phyloP scores from a whole-genome alignment of 495 filamentous ascomycete genomes.

The Aspergillus cavernicola region DNA sequence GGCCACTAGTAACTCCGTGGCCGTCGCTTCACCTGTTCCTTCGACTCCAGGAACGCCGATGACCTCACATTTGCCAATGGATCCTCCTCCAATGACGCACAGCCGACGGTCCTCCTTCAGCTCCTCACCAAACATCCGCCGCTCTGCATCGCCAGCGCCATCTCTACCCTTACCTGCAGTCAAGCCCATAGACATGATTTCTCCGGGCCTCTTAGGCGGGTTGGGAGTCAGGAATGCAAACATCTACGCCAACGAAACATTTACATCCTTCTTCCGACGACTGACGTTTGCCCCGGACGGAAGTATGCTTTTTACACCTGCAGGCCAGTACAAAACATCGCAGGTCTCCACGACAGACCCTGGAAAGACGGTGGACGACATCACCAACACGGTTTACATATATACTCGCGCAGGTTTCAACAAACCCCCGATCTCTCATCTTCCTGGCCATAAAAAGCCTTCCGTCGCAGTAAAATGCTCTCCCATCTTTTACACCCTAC shows the following conservation, averaged over 20 bases:
- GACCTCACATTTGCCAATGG: slow-evolving; percentile 89
- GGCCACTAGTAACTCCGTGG: slow-evolving; percentile 52
- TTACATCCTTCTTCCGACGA: slow-evolving; percentile 95
- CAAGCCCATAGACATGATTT: slow-evolving; percentile 89
- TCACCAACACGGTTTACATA: slow-evolving; percentile 97
- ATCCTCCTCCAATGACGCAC: slow-evolving; percentile 87
- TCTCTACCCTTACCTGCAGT: slow-evolving; percentile 93
- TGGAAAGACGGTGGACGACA: slow-evolving; percentile 70
- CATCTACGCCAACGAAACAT: slow-evolving; percentile 95
- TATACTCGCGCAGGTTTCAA: slow-evolving; percentile 96
- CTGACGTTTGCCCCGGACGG: slow-evolving; percentile 94
- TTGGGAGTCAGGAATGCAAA: slow-evolving; percentile 76
- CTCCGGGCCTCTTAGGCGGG: slow-evolving; percentile 56
- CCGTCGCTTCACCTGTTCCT: slow-evolving; percentile 75
- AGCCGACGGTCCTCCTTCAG: slow-evolving; percentile 94
- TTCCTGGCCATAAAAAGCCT: slow-evolving; percentile 97
- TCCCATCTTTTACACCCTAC: slow-evolving; percentile 79
- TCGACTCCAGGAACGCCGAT: slow-evolving; percentile 96
- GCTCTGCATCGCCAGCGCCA: slow-evolving; percentile 92
- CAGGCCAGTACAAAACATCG: slow-evolving; percentile 88
- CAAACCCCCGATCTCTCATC: slow-evolving; percentile 94
- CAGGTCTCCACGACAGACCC: slow-evolving; percentile 64
- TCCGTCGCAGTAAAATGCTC: slow-evolving; percentile 96
- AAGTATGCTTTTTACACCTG: slow-evolving; percentile 90
- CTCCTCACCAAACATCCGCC: slow-evolving; percentile 75